phyloP scores from a whole-genome alignment of 768 basidiomycete genomes.

The Gymnopilus junonius region DNA sequence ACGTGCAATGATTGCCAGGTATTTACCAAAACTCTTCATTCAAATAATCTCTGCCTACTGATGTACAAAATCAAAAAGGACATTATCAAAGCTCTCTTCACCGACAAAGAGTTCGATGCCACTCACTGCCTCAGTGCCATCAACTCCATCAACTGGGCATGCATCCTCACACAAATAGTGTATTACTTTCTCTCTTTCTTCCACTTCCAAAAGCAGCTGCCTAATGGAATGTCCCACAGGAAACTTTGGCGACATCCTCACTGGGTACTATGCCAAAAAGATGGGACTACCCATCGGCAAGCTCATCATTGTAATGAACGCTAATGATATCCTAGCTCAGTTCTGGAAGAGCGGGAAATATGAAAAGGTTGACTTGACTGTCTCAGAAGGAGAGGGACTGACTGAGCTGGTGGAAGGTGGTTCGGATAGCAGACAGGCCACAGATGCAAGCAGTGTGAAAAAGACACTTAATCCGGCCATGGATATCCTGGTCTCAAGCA shows the following conservation, averaged over 20 bases:
- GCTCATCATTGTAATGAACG: conserved; percentile 92
- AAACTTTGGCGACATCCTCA: conserved; percentile 97
- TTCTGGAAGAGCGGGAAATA: conserved; percentile 95
- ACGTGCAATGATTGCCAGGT: conserved; percentile 99
- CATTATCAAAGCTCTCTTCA: conserved; percentile 91
- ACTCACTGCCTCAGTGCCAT: conserved; percentile 92
- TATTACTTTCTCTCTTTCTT: conserved; percentile 99
- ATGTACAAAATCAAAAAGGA: conserved; percentile 52
- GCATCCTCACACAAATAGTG: conserved; percentile 97
- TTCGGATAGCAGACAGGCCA: conserved; percentile 56
- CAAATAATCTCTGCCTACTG: not conserved
- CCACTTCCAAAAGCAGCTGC: conserved; percentile 63
- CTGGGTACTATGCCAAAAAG: conserved; percentile 94
- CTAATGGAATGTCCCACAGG: conserved; percentile 71
- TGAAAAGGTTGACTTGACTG: conserved; percentile 73
- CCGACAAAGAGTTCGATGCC: conserved; percentile 84
- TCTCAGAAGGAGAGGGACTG: conserved; percentile 32
- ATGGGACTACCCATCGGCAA: conserved; percentile 91
- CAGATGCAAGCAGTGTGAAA: conserved; percentile 67
- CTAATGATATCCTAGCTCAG: conserved; percentile 94
- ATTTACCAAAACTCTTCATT: not conserved
- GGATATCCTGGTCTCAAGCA: conserved; percentile 97
- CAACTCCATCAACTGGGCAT: conserved; percentile 99
- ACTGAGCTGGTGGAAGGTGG: conserved; percentile 50
- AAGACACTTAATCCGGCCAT: conserved; percentile 96